These are phyloP conservation scores for Talaromyces pinophilus DNA, from an alignment of 2,329 filamentous ascomycete genomes.

Conservation along the genomic window DNA sequence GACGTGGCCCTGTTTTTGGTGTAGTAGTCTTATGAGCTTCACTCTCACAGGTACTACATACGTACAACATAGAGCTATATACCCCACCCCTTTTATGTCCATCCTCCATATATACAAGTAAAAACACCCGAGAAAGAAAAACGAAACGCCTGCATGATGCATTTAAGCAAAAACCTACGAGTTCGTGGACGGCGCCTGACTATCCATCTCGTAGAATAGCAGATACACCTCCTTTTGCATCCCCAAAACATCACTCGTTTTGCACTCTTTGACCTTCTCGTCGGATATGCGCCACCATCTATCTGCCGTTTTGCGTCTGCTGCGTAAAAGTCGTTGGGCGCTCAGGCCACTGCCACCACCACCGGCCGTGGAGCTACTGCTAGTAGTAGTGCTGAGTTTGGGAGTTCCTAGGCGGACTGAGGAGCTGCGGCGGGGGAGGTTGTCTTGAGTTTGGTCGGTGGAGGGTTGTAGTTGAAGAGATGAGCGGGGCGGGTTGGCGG, in stretches of 20 bases:
- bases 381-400: not conserved
- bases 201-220: slow-evolving; percentile 89
- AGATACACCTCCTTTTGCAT: slow-evolving; percentile 98
- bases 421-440: slow-evolving; percentile 7
- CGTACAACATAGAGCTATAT: not conserved
- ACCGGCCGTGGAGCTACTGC: not conserved
- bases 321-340: slow-evolving; percentile 48
- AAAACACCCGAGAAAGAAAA: not conserved
- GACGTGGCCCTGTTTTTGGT: too few species aligned
- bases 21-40: not conserved
- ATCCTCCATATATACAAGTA: not conserved
- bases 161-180: not conserved
- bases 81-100: not conserved
- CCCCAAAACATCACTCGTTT: slow-evolving; percentile 82
- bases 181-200: slow-evolving; percentile 29
- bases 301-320: slow-evolving; percentile 64
- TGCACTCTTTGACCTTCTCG: slow-evolving; percentile 92
- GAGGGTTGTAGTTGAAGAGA: slow-evolving; percentile 20
- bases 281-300: slow-evolving; percentile 98
- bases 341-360: slow-evolving; percentile 4
- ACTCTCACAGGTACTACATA: not conserved
- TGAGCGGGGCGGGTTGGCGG: slow-evolving; percentile 14
- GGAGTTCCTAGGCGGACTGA: slow-evolving; percentile 18
- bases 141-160: slow-evolving; percentile 2
- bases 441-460: not conserved